A percentile compares a stretch with the other conserved stretches of the same genome.
phyloP scores from a whole-genome alignment of 2,329 filamentous ascomycete species.

The Penicillium glabrum region DNA sequence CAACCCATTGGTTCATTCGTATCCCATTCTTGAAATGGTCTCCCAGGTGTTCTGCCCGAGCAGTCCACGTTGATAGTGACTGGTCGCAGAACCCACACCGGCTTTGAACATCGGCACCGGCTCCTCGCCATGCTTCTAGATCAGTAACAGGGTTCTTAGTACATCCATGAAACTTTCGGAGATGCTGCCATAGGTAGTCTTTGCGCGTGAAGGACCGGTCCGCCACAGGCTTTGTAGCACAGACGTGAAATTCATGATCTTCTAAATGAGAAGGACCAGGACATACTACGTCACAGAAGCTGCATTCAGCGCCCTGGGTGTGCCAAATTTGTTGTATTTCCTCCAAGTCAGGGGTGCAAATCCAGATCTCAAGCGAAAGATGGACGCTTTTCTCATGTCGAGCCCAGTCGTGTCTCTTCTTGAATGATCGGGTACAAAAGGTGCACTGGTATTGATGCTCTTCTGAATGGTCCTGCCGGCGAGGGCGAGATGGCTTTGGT shows the following conservation, averaged over 20 bases:
- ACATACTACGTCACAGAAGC: constrained; percentile 50
- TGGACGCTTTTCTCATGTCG: constrained; percentile 54
- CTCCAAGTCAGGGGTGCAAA: constrained; percentile 28
- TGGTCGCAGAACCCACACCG: constrained; percentile 56
- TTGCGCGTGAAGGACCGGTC: constrained; percentile 58
- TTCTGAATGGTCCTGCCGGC: constrained; percentile 2
- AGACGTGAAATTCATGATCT: constrained; percentile 54
- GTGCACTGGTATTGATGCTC: constrained; percentile 45
- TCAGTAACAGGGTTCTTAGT: constrained; percentile 50
- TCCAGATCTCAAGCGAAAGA: constrained; percentile 47
- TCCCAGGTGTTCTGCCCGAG: constrained; percentile 54
- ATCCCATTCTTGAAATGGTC: constrained; percentile 56
- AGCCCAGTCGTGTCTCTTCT: constrained; percentile 52
- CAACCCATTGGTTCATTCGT: constrained; percentile 56
- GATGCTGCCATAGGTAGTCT: constrained; percentile 58
- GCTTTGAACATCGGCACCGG: constrained; percentile 51
- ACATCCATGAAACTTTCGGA: constrained; percentile 56
- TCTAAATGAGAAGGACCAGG: constrained; percentile 49
- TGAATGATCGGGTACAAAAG: constrained; percentile 51
- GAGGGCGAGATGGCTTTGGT: constrained; percentile 7
- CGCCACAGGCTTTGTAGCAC: constrained; percentile 50
- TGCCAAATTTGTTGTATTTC: constrained; percentile 13
- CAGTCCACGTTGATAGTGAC: constrained; percentile 52
- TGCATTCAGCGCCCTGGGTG: constrained; percentile 34
- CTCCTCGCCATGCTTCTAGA: constrained; percentile 57